phyloP scores from a whole-genome alignment of 1,139 yeast genomes.

The Blastobotrys indianensis region DNA sequence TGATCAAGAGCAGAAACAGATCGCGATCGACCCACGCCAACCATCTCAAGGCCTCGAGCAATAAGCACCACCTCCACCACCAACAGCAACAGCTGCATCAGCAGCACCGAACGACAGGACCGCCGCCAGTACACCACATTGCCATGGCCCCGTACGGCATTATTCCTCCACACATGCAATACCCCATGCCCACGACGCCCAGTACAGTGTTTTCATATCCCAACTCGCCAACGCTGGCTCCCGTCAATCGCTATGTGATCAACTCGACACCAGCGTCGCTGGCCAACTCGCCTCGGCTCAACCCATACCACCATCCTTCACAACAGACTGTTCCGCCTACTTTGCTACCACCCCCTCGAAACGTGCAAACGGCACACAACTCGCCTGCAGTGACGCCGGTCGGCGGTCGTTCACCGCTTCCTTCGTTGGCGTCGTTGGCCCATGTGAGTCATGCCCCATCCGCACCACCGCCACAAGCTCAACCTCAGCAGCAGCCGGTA shows the following conservation, averaged over 20 bases:
- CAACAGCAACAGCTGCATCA: neutral
- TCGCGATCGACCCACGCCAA: slow-evolving; percentile 14
- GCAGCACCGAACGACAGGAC: neutral
- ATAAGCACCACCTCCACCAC: neutral
- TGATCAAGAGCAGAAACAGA: slow-evolving; percentile 74
- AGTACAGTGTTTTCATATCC: slow-evolving; percentile 19
- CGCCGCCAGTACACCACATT: slow-evolving; percentile 1
- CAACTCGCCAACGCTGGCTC: slow-evolving; percentile 19
- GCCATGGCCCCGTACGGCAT: neutral
- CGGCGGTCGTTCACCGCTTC: too few relatives aligned
- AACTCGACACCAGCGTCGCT: slow-evolving; percentile 8
- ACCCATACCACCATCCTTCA: slow-evolving; percentile 8
- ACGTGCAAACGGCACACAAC: neutral
- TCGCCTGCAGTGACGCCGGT: too few relatives aligned
- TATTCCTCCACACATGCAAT: slow-evolving; percentile 5
- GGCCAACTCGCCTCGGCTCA: slow-evolving; percentile 12
- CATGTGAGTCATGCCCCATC: slow-evolving; percentile 2
- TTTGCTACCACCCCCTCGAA: slow-evolving; percentile 10
- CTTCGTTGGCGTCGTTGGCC: too few relatives aligned
- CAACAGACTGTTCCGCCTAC: slow-evolving; percentile 12
- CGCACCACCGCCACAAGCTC: slow-evolving; percentile 12
- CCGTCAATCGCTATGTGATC: slow-evolving; percentile 10
- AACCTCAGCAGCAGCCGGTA: neutral
- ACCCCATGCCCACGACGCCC: slow-evolving; percentile 16
- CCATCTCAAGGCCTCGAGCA: slow-evolving; percentile 6